Conservation (phyloP, 2,329 filamentous ascomycete species). For the Sporothrix curviconia region DNA sequence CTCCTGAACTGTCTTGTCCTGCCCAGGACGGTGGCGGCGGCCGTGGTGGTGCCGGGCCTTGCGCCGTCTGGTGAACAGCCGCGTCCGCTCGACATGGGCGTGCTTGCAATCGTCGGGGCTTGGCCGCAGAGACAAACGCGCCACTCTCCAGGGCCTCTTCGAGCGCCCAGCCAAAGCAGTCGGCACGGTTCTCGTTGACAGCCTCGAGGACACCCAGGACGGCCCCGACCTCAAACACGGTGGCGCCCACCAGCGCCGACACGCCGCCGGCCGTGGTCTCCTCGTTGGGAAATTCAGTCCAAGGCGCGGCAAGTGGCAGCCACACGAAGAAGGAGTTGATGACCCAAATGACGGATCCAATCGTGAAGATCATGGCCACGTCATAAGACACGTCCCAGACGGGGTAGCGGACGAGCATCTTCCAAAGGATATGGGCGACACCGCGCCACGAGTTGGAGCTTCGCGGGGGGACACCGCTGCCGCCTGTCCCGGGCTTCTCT, state of each 20-base stretch:
- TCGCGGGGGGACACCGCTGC: neutral
- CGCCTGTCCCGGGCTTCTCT: neutral
- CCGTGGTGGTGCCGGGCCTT: neutral
- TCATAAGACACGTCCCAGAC: slow-evolving; percentile 39
- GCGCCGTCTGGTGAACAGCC: slow-evolving; percentile 1
- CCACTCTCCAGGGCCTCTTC: slow-evolving; percentile 40
- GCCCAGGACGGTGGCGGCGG: neutral
- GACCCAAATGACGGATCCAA: slow-evolving; percentile 46
- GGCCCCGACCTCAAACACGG: slow-evolving; percentile 59
- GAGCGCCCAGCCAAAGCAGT: slow-evolving; percentile 64
- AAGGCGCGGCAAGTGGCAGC: slow-evolving; percentile 50
- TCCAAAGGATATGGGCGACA: slow-evolving; percentile 26
- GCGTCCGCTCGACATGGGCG: slow-evolving; percentile 7
- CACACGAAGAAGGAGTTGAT: slow-evolving; percentile 59
- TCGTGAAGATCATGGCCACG: slow-evolving; percentile 34
- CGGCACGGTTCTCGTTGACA: slow-evolving; percentile 58
- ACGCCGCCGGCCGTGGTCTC: slow-evolving; percentile 49
- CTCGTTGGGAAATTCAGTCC: slow-evolving; percentile 49
- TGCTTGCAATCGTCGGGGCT: slow-evolving; percentile 13
- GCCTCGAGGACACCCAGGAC: slow-evolving; percentile 60
- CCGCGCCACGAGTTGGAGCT: slow-evolving; percentile 23
- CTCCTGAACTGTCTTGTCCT: neutral
- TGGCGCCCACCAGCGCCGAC: slow-evolving; percentile 60
- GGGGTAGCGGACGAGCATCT: slow-evolving; percentile 32
- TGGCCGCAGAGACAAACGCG: slow-evolving; percentile 12